Evolutionary conservation across 306 rosid species (phyloP), one percentile per base, ranked within the genome.

Genomic region (Citrullus amarus): DNA sequence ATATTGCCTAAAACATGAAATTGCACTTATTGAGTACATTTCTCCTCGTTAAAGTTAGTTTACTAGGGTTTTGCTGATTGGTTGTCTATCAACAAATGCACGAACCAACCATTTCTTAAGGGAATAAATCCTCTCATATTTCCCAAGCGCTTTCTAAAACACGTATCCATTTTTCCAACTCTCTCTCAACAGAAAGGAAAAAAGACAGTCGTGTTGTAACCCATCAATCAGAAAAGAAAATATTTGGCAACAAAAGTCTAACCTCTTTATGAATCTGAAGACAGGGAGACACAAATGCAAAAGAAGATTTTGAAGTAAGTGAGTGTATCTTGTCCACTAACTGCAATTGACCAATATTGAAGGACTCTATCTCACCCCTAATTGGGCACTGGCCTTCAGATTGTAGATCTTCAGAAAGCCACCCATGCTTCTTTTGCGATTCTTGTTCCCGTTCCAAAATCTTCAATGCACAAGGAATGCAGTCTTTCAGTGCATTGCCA

Each of bases 361-460:
- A 70, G 82, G 66, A 76, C 69, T 55, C 81, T 78, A 71, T 82
- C 78, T 85, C 91, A 80, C 84, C 88, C 54, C 72, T 83, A 79
- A 85, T 70, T 56, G 89, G 90, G 75, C 98, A 90, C 83, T 90
- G 91, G 60, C 84, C 91, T 60, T 71, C 50, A 51, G 86, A 76
- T 84, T 89, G 84, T 72, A 77, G 80, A 78, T 80, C 61, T 61
- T 86, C 86, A 58, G 73, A 79, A 76, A 82, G 76, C 86, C 79
- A 54, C 20, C 22, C 51, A 65, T 78, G 84, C 79, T 84, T 87
- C 78, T 69, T 86, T 60, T 66, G 86, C 22, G 80, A 79, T 70
- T 85, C 87, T 77, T 62, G 87, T 74, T 85, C 84, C 81, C 87
- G 88, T 55, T 89, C 83, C 50, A 54, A 69, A 58, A 86, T 79